Percentiles rank a stretch among this genome's conserved stretches.
Conservation (phyloP, 2,329 filamentous ascomycete genomes). For the Ceratocystis papillata region DNA sequence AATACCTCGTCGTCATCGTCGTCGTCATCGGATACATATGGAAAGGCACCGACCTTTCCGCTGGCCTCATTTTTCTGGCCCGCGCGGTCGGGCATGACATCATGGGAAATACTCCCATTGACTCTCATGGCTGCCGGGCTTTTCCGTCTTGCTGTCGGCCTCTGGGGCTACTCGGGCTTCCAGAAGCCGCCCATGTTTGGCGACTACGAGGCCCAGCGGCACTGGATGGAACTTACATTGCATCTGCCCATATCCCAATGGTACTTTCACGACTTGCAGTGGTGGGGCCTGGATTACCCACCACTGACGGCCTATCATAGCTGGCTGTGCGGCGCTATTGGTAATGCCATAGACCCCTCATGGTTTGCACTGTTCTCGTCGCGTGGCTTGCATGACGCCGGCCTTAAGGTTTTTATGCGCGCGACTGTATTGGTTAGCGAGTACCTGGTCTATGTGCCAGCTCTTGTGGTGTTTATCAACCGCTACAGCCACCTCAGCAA, state of each 20-base stretch:
- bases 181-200: slow-evolving; percentile 81
- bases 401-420: slow-evolving; percentile 90
- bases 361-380: slow-evolving; percentile 86
- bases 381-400: slow-evolving; percentile 65
- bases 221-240: slow-evolving; percentile 97
- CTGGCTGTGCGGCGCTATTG: slow-evolving; percentile 85
- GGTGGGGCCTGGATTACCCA: slow-evolving; percentile 97
- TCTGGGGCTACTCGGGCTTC: slow-evolving; percentile 91
- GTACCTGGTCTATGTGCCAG: slow-evolving; percentile 80
- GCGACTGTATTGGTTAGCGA: slow-evolving; percentile 84
- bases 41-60: slow-evolving; percentile 65
- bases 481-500: slow-evolving; percentile 65
- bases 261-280: slow-evolving; percentile 95
- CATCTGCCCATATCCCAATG: slow-evolving; percentile 84
- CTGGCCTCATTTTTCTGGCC: slow-evolving; percentile 93
- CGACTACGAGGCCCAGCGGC: slow-evolving; percentile 93
- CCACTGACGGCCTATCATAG: slow-evolving; percentile 97
- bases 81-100: slow-evolving; percentile 67
- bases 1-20: neutral
- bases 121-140: slow-evolving; percentile 83
- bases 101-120: slow-evolving; percentile 84
- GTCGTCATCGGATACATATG: slow-evolving; percentile 29
- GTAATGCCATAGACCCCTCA: slow-evolving; percentile 60
- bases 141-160: slow-evolving; percentile 81
- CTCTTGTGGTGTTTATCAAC: slow-evolving; percentile 72